A percentile compares a stretch with the other conserved stretches of the same genome.
Conservation (phyloP, 2,329 filamentous ascomycete genomes). For the Thelonectria olida region DNA sequence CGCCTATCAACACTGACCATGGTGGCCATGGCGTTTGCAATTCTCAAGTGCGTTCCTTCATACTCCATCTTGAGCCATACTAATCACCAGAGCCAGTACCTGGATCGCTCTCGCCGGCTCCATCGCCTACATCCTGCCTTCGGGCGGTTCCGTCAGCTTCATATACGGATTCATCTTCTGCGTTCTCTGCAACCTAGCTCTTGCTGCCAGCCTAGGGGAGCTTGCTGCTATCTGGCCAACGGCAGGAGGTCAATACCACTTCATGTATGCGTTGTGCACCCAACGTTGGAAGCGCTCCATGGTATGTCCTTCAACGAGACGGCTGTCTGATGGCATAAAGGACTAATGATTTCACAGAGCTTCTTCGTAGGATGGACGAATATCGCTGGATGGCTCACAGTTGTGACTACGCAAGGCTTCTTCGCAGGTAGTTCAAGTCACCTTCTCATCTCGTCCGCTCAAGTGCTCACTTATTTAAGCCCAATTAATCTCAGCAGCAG, state of each 20-base stretch:
- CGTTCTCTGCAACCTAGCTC: conserved; percentile 53
- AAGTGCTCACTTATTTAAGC: conserved; percentile 33
- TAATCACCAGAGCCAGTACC: conserved; percentile 28
- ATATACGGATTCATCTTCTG: conserved; percentile 58
- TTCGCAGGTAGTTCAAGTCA: conserved; percentile 47
- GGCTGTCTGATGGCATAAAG: not conserved
- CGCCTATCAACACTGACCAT: conserved; percentile 52
- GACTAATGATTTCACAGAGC: conserved; percentile 39
- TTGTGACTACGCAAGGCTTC: conserved; percentile 54
- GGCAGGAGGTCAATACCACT: conserved; percentile 57
- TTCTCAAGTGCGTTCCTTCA: conserved; percentile 45
- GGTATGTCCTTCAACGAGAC: conserved; percentile 35
- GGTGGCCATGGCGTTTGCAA: conserved; percentile 55
- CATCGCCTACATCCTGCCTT: conserved; percentile 52
- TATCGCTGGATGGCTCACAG: conserved; percentile 56
- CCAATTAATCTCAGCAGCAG: conserved; percentile 54
- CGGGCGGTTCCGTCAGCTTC: conserved; percentile 52
- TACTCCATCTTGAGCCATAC: not conserved
- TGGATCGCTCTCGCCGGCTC: conserved; percentile 52
- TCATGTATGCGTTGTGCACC: conserved; percentile 51
- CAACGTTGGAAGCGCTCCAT: conserved; percentile 49
- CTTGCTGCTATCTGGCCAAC: conserved; percentile 56
- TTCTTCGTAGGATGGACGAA: conserved; percentile 56
- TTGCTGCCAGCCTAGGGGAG: conserved; percentile 54
- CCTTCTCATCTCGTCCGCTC: accelerated